Percentiles rank a stretch among this genome's conserved stretches.
Conservation (phyloP, 2,329 filamentous ascomycete genomes). For the Epichloe festucae region DNA sequence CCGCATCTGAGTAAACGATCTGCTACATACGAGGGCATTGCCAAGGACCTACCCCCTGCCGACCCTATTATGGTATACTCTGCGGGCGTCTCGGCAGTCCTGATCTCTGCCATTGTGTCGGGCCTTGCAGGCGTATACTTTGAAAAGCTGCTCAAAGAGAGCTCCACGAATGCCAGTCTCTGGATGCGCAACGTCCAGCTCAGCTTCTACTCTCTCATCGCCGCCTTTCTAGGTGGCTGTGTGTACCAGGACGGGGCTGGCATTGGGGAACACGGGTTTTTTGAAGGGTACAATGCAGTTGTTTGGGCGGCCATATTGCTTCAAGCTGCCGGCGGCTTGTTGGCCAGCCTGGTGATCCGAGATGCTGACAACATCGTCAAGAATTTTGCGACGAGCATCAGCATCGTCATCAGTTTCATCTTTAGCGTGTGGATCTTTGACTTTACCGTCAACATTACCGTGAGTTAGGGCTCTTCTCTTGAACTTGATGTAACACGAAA, state of each 20-base stretch:
- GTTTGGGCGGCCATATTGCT: slow-evolving; percentile 78
- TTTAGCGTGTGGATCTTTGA: slow-evolving; percentile 80
- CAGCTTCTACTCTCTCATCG: slow-evolving; percentile 86
- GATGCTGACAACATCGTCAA: slow-evolving; percentile 63
- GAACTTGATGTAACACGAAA: not conserved
- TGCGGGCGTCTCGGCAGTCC: slow-evolving; percentile 64
- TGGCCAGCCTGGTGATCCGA: slow-evolving; percentile 38
- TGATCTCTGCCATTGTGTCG: slow-evolving; percentile 67
- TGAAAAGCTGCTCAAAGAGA: slow-evolving; percentile 84
- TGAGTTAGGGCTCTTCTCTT: slow-evolving; percentile 33
- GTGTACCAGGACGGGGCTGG: slow-evolving; percentile 76
- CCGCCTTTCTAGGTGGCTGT: slow-evolving; percentile 75
- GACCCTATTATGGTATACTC: slow-evolving; percentile 57
- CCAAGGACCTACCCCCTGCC: slow-evolving; percentile 38
- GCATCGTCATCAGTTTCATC: slow-evolving; percentile 75
- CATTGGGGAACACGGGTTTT: slow-evolving; percentile 77
- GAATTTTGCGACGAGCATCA: slow-evolving; percentile 87
- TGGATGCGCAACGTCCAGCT: slow-evolving; percentile 95
- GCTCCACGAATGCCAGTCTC: slow-evolving; percentile 59
- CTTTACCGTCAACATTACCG: slow-evolving; percentile 57
- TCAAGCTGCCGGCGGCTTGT: slow-evolving; percentile 72
- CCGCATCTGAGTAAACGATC: slow-evolving; percentile 46
- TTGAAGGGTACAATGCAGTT: slow-evolving; percentile 84
- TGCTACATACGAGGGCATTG: slow-evolving; percentile 83
- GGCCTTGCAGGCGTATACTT: slow-evolving; percentile 79